These are phyloP conservation scores for Cochlearia excelsa DNA, from an alignment of 345 rosid species.

Conservation along the genomic window DNA sequence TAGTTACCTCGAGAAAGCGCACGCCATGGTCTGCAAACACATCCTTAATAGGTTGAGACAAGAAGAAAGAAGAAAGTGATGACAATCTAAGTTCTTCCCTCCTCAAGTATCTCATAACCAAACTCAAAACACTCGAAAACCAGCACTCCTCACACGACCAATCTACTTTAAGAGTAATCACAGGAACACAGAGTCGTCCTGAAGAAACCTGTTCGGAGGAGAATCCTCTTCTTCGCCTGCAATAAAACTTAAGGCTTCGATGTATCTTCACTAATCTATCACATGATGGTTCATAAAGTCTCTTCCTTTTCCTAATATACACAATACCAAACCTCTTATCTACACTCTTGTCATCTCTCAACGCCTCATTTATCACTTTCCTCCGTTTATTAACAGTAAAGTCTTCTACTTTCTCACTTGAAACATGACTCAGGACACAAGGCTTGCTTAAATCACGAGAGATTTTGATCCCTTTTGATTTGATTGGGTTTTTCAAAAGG, in stretches of 20 bases:
- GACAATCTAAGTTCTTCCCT: slow-evolving; percentile 43
- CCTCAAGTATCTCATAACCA: slow-evolving; percentile 50
- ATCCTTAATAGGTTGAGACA: slow-evolving; percentile 48
- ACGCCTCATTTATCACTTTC: slow-evolving; percentile 28
- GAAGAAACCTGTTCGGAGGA: not conserved
- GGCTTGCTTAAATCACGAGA: slow-evolving; percentile 33
- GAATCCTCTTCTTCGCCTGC: slow-evolving; percentile 45
- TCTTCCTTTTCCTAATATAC: slow-evolving; percentile 65
- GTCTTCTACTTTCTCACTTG: slow-evolving; percentile 7
- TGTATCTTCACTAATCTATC: slow-evolving; percentile 33
- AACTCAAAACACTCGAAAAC: slow-evolving; percentile 46
- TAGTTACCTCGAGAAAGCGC: slow-evolving; percentile 52
- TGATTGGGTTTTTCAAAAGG: not conserved
- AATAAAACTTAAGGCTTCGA: slow-evolving; percentile 48
- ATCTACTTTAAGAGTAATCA: slow-evolving; percentile 39
- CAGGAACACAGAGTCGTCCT: slow-evolving; percentile 20
- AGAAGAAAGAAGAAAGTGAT: slow-evolving; percentile 54
- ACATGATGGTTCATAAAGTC: slow-evolving; percentile 30
- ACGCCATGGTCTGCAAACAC: slow-evolving; percentile 57
- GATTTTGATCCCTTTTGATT: slow-evolving; percentile 18
- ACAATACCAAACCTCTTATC: slow-evolving; percentile 71
- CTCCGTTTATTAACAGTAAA: slow-evolving; percentile 21
- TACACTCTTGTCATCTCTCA: slow-evolving; percentile 8
- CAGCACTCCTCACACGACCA: slow-evolving; percentile 34
- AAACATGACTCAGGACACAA: slow-evolving; percentile 23